Evolutionary conservation across 2,329 filamentous ascomycete species (phyloP).

Genomic region (Didymella exigua): DNA sequence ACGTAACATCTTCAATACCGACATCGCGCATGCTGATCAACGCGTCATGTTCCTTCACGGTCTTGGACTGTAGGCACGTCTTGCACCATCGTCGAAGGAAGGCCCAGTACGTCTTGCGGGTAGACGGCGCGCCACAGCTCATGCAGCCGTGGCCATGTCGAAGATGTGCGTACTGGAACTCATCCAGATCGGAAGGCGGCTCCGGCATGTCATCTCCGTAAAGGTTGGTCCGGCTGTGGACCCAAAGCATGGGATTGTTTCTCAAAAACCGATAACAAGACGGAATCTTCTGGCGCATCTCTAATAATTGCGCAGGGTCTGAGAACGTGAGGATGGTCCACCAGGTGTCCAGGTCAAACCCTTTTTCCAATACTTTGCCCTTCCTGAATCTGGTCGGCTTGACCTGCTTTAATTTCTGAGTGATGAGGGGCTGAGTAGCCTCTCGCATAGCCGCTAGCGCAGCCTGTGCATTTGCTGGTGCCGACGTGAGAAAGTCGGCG

Average conservation of each 20-base stretch:
- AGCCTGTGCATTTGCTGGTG: constrained; percentile 9
- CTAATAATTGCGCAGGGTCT: constrained; percentile 42
- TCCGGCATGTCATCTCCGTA: constrained; percentile 44
- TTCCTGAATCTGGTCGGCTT: constrained; percentile 39
- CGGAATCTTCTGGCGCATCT: constrained; percentile 44
- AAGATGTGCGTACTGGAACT: constrained; percentile 49
- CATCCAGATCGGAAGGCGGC: constrained; percentile 44
- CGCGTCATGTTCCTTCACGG: constrained; percentile 40
- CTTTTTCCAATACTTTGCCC: constrained; percentile 34
- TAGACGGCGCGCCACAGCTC: constrained; percentile 43
- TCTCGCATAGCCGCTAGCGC: constrained; percentile 2
- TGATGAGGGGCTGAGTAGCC: constrained; percentile 20
- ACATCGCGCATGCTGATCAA: constrained; percentile 32
- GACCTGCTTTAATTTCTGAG: constrained; percentile 29
- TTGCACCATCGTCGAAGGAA: constrained; percentile 52
- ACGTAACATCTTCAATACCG: constrained; percentile 35
- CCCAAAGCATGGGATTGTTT: constrained; percentile 47
- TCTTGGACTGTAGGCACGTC: constrained; percentile 44
- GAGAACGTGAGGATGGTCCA: constrained; percentile 45
- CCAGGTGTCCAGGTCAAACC: constrained; percentile 43
- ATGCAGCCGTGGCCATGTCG: constrained; percentile 49
- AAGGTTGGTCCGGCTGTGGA: constrained; percentile 43
- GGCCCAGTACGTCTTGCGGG: constrained; percentile 52
- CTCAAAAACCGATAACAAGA: constrained; percentile 44
- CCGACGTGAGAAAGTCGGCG: constrained; percentile 3